phyloP scores from a whole-genome alignment of 2,329 filamentous ascomycete genomes.

The Beauveria sp. region DNA sequence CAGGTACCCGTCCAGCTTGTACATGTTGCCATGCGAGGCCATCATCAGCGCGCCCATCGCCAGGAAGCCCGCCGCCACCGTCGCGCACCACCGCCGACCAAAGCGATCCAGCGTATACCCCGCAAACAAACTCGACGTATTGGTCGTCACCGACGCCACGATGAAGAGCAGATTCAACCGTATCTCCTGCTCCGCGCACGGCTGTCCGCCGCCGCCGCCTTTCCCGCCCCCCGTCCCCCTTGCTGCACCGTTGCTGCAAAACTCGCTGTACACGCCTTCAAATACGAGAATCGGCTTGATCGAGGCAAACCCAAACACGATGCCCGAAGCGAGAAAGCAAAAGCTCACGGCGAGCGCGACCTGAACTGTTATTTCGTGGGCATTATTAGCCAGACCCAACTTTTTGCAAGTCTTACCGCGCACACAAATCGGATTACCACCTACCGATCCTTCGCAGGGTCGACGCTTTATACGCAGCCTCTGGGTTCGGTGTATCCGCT shows the following conservation, averaged over 20 bases:
- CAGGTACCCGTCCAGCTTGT: conserved; percentile 64
- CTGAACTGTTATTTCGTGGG: conserved; percentile 45
- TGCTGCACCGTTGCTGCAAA: conserved; percentile 37
- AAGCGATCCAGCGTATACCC: conserved; percentile 78
- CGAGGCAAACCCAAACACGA: conserved; percentile 79
- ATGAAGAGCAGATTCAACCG: conserved; percentile 89
- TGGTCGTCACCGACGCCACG: conserved; percentile 78
- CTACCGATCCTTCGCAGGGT: neutral
- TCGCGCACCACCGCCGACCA: conserved; percentile 68
- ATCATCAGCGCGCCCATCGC: conserved; percentile 64
- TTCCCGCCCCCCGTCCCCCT: conserved; percentile 10
- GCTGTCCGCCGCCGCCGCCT: conserved; percentile 18
- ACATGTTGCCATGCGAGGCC: conserved; percentile 55
- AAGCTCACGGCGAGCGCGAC: conserved; percentile 61
- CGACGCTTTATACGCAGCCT: conserved; percentile 6
- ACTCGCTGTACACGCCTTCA: conserved; percentile 62
- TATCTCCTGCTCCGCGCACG: conserved; percentile 44
- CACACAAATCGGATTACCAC: rapidly evolving
- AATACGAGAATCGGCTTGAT: conserved; percentile 72
- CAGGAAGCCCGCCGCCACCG: conserved; percentile 63
- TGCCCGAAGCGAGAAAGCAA: conserved; percentile 69
- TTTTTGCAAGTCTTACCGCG: too few species aligned
- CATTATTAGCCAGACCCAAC: neutral
- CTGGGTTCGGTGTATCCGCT: neutral
- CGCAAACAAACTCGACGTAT: conserved; percentile 77